A percentile compares a stretch with the other conserved stretches of the same genome.
Conservation (phyloP, 371 early-diverging fungal genomes). For the Apophysomyces trapeziformis region DNA sequence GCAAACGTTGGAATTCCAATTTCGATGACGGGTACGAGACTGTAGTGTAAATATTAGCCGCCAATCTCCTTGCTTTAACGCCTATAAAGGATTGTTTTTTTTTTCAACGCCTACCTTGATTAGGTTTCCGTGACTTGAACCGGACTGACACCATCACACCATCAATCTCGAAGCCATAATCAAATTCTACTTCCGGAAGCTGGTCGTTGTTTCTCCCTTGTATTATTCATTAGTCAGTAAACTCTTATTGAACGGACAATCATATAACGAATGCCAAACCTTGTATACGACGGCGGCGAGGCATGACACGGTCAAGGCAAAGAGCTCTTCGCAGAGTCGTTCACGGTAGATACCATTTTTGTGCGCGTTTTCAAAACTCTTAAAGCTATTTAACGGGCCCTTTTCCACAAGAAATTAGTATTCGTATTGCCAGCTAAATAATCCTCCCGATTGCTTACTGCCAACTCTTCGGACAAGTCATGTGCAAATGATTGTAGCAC, state of each 20-base stretch:
- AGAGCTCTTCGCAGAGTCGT: background rate
- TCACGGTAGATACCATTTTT: background rate
- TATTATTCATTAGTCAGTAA: background rate
- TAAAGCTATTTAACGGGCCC: background rate
- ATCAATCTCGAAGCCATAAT: background rate
- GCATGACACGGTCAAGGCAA: background rate
- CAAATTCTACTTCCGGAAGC: constrained; percentile 1
- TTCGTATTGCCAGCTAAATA: background rate
- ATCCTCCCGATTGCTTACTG: background rate
- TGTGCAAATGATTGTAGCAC: background rate
- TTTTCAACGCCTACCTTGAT: background rate
- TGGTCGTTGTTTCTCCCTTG: background rate
- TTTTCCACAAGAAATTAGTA: background rate
- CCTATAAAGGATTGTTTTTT: background rate
- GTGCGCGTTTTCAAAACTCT: background rate
- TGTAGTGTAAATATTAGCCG: background rate
- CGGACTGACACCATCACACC: background rate
- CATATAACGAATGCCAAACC: background rate
- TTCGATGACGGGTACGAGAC: background rate
- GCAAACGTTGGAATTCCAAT: background rate
- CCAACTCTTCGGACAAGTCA: background rate
- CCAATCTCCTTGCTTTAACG: too few species aligned
- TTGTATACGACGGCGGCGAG: background rate
- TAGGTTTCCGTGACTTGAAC: background rate
- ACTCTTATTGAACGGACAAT: background rate